A percentile compares a stretch with the other conserved stretches of the same genome.
phyloP scores from a whole-genome alignment of 768 basidiomycete species.

The Suillus fuscotomentosus region DNA sequence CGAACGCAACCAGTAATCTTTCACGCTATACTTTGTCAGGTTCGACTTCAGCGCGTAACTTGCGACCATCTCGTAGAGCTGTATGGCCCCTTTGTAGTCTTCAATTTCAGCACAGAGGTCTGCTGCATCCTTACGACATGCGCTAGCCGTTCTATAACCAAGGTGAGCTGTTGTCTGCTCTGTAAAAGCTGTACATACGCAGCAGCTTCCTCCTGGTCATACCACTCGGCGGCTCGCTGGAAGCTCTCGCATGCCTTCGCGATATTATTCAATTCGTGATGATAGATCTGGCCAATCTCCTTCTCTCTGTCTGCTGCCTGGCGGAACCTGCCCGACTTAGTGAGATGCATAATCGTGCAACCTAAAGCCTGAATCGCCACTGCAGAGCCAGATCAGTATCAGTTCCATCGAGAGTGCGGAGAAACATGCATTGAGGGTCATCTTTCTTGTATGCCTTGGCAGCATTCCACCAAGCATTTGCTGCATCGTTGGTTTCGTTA shows the following conservation, averaged over 20 bases:
- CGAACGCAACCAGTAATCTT: conserved; percentile 93
- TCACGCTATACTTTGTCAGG: conserved; percentile 97
- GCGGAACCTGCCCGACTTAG: conserved; percentile 84
- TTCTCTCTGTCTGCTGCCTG: conserved; percentile 99
- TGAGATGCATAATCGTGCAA: conserved; percentile 82
- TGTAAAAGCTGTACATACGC: conserved; percentile 61
- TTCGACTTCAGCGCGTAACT: conserved; percentile 75
- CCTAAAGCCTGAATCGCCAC: conserved; percentile 88
- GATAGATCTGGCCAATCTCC: conserved; percentile 91
- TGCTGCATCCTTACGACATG: conserved; percentile 94
- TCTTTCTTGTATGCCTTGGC: conserved; percentile 94
- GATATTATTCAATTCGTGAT: conserved; percentile 79
- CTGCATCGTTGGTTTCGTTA: conserved; percentile 90
- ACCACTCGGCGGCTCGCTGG: conserved; percentile 93
- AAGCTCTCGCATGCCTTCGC: conserved; percentile 89
- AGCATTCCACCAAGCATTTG: conserved; percentile 98
- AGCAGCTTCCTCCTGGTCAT: conserved; percentile 93
- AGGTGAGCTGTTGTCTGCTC: neutral
- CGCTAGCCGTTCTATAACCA: conserved; percentile 79
- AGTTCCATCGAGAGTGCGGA: conserved; percentile 1
- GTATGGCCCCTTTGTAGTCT: conserved; percentile 81
- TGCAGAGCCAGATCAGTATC: conserved; percentile 32
- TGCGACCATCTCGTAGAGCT: conserved; percentile 89
- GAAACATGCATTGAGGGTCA: conserved; percentile 72
- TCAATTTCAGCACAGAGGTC: conserved; percentile 91